Evolutionary conservation across 148 eudicot genomes (phyloP).

Genomic region (Oxyria digyna): DNA sequence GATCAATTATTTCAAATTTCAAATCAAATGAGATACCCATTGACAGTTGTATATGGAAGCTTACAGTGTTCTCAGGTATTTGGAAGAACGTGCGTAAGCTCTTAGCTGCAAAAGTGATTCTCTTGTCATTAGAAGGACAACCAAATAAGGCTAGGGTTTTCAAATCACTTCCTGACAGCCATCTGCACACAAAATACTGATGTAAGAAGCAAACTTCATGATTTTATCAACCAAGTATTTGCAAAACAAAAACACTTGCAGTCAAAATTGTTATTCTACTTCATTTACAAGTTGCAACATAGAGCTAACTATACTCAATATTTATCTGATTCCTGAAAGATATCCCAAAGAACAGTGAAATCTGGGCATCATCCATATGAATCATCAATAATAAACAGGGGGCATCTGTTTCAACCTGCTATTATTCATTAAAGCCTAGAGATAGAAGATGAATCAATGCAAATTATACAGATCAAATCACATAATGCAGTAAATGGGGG

Average conservation of each 20-base stretch:
- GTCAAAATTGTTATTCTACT: neutral
- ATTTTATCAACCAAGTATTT: neutral
- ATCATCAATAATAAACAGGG: neutral
- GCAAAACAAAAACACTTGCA: neutral
- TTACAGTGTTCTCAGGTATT: conserved; percentile 46
- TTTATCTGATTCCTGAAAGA: neutral
- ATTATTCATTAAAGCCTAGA: neutral
- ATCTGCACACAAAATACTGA: conserved; percentile 24
- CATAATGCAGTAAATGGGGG: neutral
- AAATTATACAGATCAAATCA: neutral
- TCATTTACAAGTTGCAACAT: neutral
- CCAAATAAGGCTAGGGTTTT: conserved; percentile 62
- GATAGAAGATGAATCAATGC: neutral
- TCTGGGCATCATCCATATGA: conserved; percentile 1
- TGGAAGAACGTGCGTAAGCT: conserved; percentile 40
- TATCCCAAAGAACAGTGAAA: too few relatives aligned
- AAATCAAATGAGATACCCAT: neutral
- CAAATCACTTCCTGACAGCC: conserved; percentile 63
- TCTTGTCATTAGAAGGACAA: conserved; percentile 53
- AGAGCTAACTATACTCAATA: neutral
- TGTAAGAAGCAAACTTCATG: neutral
- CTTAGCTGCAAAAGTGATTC: conserved; percentile 48
- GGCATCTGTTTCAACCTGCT: neutral
- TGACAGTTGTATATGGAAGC: conserved; percentile 5
- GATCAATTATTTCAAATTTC: neutral